Evolutionary conservation across 352 stramenopile species (phyloP).

Genomic region (Phytophthora megakarya): DNA sequence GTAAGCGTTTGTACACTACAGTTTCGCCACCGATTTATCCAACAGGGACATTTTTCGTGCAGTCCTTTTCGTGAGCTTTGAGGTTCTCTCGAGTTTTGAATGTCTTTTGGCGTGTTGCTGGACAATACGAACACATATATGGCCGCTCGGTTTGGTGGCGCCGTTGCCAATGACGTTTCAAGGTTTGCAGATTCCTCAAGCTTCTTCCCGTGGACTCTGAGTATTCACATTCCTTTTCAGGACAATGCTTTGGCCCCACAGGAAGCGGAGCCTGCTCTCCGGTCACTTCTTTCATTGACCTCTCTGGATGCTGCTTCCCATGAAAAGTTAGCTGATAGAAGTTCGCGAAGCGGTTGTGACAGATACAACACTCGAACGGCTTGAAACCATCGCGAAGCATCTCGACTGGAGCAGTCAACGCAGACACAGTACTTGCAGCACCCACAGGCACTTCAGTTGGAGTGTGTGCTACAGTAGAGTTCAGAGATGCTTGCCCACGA

Average conservation of each 20-base stretch:
- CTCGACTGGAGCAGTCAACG: conserved; percentile 52
- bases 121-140: conserved; percentile 55
- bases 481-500: conserved; percentile 16
- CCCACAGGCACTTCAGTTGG: conserved; percentile 7
- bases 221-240: conserved; percentile 61
- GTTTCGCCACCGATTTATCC: no score
- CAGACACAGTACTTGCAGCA: conserved; percentile 9
- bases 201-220: conserved; percentile 45
- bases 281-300: conserved; percentile 37
- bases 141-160: conserved; percentile 57
- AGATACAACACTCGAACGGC: conserved; percentile 67
- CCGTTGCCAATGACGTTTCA: conserved; percentile 78
- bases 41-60: conserved; percentile 33
- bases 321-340: conserved; percentile 80
- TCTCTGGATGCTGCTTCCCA: conserved; percentile 57
- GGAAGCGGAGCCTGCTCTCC: conserved; percentile 48
- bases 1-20: conserved; percentile 5
- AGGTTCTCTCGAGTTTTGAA: conserved; percentile 80
- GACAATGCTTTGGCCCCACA: conserved; percentile 67
- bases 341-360: conserved; percentile 59
- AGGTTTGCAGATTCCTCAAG: conserved; percentile 68
- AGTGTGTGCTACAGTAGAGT: conserved; percentile 5
- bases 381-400: conserved; percentile 67
- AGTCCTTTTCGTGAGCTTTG: conserved; percentile 73
- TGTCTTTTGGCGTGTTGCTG: conserved; percentile 45